These are phyloP conservation scores for Cryphonectria japonica DNA, from an alignment of 2,329 filamentous ascomycete genomes.

Conservation along the genomic window DNA sequence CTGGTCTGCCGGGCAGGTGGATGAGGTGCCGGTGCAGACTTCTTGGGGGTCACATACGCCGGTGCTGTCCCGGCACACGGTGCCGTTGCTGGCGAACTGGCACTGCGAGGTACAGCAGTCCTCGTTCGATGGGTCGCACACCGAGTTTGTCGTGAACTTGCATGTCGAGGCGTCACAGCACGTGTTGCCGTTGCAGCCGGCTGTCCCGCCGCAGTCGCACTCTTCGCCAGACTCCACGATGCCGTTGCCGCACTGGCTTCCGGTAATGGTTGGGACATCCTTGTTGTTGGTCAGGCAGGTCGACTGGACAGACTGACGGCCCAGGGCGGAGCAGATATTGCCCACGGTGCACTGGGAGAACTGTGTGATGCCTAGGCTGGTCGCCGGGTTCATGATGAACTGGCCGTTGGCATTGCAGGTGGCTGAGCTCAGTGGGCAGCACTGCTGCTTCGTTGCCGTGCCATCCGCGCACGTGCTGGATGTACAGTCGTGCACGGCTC, in stretches of 20 bases:
- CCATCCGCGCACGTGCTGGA: conserved; percentile 66
- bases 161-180: conserved; percentile 90
- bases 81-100: conserved; percentile 67
- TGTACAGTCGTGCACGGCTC: conserved; percentile 92
- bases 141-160: conserved; percentile 74
- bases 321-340: conserved; percentile 89
- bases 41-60: conserved; percentile 86
- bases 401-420: conserved; percentile 76
- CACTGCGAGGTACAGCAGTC: conserved; percentile 75
- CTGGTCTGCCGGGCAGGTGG: conserved; percentile 74
- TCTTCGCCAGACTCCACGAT: conserved; percentile 95
- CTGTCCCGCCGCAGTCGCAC: conserved; percentile 86
- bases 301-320: conserved; percentile 74
- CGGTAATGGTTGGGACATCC: conserved; percentile 78
- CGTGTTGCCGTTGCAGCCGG: conserved; percentile 70
- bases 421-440: conserved; percentile 73
- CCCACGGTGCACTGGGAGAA: conserved; percentile 92
- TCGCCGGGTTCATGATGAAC: conserved; percentile 97
- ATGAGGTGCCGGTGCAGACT: conserved; percentile 72
- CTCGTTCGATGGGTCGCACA: conserved; percentile 82
- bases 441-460: conserved; percentile 58
- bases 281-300: conserved; percentile 84
- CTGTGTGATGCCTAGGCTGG: conserved; percentile 68
- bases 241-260: conserved; percentile 90
- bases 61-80: conserved; percentile 78